Evolutionary conservation across 495 filamentous ascomycete genomes (phyloP).

Genomic region (Pyronema domesticum): DNA sequence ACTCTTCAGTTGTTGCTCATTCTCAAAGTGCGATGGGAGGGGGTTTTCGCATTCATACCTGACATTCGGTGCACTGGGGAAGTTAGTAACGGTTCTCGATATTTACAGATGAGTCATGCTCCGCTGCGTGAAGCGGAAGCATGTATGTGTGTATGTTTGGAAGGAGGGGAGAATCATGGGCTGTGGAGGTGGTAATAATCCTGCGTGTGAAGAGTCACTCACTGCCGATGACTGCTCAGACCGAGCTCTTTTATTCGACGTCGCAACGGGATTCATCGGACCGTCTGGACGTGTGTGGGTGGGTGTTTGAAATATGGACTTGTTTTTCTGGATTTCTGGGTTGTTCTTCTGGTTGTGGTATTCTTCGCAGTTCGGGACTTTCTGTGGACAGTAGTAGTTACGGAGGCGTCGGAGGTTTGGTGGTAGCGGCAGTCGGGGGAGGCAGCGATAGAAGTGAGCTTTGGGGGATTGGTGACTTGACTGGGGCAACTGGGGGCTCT

Average conservation of each 20-base stretch:
- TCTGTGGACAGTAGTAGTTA: too few species aligned
- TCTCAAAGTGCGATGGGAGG: not conserved
- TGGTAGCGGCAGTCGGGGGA: not conserved
- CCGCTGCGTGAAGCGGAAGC: too few species aligned
- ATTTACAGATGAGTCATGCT: too few species aligned
- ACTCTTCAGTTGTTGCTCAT: constrained; percentile 4
- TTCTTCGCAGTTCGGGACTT: too few species aligned
- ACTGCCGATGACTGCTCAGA: constrained; percentile 4
- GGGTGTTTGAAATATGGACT: not conserved
- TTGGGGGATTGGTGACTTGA: not conserved
- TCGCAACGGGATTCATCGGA: not conserved
- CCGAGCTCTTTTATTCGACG: constrained; percentile 5
- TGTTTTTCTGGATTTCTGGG: not conserved
- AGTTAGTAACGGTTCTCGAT: not conserved
- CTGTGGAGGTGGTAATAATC: too few species aligned
- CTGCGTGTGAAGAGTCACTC: not conserved
- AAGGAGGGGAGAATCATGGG: too few species aligned
- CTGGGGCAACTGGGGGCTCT: not conserved
- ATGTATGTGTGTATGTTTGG: too few species aligned
- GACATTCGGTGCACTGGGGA: constrained; percentile 18
- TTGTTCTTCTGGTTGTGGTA: too few species aligned
- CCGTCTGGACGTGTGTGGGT: not conserved
- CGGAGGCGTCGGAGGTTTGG: too few species aligned
- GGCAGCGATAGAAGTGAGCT: not conserved
- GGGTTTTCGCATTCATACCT: constrained; percentile 7